phyloP scores from a whole-genome alignment of 2,329 filamentous ascomycete genomes.

The Paradendryphiella salina region DNA sequence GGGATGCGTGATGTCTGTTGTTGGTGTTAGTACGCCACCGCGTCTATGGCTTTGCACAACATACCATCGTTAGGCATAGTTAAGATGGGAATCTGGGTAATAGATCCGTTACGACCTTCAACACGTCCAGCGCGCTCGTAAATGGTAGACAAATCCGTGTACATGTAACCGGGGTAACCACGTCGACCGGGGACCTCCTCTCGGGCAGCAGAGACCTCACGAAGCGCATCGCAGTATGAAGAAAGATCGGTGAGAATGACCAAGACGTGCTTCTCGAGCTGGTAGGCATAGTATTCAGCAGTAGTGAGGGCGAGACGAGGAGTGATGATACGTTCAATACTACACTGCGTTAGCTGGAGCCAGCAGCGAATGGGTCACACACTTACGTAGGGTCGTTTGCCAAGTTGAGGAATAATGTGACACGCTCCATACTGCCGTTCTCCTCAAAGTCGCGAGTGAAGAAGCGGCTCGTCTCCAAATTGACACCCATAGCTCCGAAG shows the following conservation, averaged over 20 bases:
- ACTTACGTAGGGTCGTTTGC: slow-evolving; percentile 96
- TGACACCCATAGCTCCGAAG: slow-evolving; percentile 99
- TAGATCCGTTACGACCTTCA: slow-evolving; percentile 93
- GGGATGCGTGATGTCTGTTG: slow-evolving; percentile 89
- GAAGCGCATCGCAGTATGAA: slow-evolving; percentile 96
- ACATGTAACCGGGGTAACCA: slow-evolving; percentile 99
- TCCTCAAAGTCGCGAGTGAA: slow-evolving; percentile 99
- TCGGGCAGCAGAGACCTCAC: slow-evolving; percentile 95
- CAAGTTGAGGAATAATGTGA: slow-evolving; percentile 97
- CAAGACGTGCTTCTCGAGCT: slow-evolving; percentile 98
- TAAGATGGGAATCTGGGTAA: slow-evolving; percentile 97
- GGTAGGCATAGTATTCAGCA: slow-evolving; percentile 99
- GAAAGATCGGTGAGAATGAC: slow-evolving; percentile 98
- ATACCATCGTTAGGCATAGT: slow-evolving; percentile 97
- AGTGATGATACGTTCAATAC: slow-evolving; percentile 99
- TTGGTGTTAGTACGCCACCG: slow-evolving; percentile 15
- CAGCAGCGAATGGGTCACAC: not conserved
- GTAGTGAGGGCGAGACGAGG: slow-evolving; percentile 97
- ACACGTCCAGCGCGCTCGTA: slow-evolving; percentile 99
- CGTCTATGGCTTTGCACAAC: slow-evolving; percentile 12
- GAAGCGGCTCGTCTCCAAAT: slow-evolving; percentile 97
- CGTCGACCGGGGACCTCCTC: slow-evolving; percentile 99
- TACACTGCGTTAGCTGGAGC: slow-evolving; percentile 47
- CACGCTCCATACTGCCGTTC: slow-evolving; percentile 97
- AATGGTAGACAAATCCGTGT: slow-evolving; percentile 99